Evolutionary conservation across 139 green algal species (phyloP).

Genomic region (Closterium sp.): DNA sequence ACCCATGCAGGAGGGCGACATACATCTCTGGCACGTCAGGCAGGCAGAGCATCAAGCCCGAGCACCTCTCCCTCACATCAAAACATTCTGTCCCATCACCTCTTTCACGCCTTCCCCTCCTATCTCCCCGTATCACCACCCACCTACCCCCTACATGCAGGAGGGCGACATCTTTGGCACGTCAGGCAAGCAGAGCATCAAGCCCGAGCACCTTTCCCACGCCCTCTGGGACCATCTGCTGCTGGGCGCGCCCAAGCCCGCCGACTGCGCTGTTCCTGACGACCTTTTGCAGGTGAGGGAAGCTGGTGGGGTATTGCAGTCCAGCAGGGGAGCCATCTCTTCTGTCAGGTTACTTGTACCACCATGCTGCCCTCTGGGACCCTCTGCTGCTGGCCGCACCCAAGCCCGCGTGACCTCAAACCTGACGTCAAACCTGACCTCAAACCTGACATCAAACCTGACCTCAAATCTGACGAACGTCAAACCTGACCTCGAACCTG

Average conservation of each 20-base stretch:
- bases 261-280: constrained; percentile 56
- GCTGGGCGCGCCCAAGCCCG: constrained; percentile 63
- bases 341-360: no score
- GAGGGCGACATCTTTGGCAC: constrained; percentile 14
- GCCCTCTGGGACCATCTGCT: constrained; percentile 94
- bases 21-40: not conserved
- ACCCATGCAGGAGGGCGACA: not conserved
- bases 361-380: constrained; percentile 78
- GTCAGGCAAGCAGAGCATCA: constrained; percentile 50
- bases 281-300: constrained; percentile 67
- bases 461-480: no score
- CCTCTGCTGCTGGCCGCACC: constrained; percentile 77
- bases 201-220: constrained; percentile 77
- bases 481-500: no score
- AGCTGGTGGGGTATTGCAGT: no score
- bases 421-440: no score
- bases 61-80: constrained; percentile 40
- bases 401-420: constrained; percentile 62
- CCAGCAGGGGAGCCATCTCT: no score
- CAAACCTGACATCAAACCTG: no score
- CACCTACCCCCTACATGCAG: not conserved
- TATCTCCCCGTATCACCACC: not conserved
- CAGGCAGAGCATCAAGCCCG: not conserved
- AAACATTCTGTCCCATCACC: constrained; percentile 88
- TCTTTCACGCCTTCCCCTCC: no score